A percentile compares a stretch with the other conserved stretches of the same genome.
Conservation (phyloP, 2,329 filamentous ascomycete species). For the Aspergillus sp. region DNA sequence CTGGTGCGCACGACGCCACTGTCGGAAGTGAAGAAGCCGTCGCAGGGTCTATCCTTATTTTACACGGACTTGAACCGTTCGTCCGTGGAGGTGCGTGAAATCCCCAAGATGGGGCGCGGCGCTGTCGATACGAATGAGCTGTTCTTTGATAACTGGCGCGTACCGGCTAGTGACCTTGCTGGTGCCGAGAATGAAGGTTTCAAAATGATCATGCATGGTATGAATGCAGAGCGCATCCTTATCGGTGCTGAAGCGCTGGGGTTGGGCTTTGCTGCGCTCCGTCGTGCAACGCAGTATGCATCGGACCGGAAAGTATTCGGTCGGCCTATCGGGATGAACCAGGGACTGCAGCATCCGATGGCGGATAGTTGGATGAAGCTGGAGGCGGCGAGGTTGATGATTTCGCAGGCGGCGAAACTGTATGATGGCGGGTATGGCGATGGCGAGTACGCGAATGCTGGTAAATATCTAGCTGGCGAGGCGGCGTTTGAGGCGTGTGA, state of each 20-base stretch:
- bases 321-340: constrained; percentile 56
- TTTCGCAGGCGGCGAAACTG: constrained; percentile 56
- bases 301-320: constrained; percentile 52
- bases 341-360: constrained; percentile 57
- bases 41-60: constrained; percentile 46
- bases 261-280: constrained; percentile 46
- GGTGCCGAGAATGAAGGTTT: constrained; percentile 47
- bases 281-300: constrained; percentile 48
- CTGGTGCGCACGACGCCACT: constrained; percentile 44
- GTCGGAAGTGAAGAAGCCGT: constrained; percentile 43
- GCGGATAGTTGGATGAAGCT: constrained; percentile 58
- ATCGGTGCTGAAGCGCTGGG: constrained; percentile 45
- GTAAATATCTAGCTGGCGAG: constrained; percentile 60
- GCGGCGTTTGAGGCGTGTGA: constrained; percentile 59
- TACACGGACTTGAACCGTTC: constrained; percentile 44
- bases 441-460: constrained; percentile 57
- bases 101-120: constrained; percentile 48
- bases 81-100: constrained; percentile 43
- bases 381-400: constrained; percentile 57
- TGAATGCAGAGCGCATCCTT: constrained; percentile 41
- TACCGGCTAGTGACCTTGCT: constrained; percentile 41
- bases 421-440: constrained; percentile 54
- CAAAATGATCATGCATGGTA: constrained; percentile 44
- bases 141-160: constrained; percentile 47
- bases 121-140: constrained; percentile 47